These are phyloP conservation scores for Cercospora sp. DNA, from an alignment of 2,329 filamentous ascomycete species.

Conservation along the genomic window DNA sequence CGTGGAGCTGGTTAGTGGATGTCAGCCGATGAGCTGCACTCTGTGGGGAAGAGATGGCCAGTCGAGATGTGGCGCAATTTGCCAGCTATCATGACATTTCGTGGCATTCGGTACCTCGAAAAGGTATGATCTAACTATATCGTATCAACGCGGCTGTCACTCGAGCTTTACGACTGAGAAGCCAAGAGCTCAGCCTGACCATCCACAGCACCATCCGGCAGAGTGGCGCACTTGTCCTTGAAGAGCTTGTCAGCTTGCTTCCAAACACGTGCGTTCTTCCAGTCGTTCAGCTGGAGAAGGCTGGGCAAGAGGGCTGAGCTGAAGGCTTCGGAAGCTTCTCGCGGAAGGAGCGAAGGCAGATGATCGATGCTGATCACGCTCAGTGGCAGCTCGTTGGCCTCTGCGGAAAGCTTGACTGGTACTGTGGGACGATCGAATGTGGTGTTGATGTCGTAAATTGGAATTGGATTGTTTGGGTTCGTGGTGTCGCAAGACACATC, in stretches of 20 bases:
- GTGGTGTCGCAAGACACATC: slow-evolving; percentile 77
- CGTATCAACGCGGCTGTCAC: neutral
- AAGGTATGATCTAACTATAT: slow-evolving; percentile 15
- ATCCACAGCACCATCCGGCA: slow-evolving; percentile 52
- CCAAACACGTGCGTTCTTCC: slow-evolving; percentile 76
- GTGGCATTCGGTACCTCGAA: neutral
- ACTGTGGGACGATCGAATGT: slow-evolving; percentile 89
- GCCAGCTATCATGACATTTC: neutral
- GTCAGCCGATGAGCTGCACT: slow-evolving; percentile 11
- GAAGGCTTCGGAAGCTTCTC: slow-evolving; percentile 86
- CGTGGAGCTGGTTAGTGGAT: slow-evolving; percentile 13
- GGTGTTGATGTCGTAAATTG: slow-evolving; percentile 80
- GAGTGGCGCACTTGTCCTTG: slow-evolving; percentile 72
- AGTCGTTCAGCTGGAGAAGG: slow-evolving; percentile 74
- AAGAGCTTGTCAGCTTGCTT: slow-evolving; percentile 80
- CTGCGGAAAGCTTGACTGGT: slow-evolving; percentile 62
- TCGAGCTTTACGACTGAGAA: neutral
- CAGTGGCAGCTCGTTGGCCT: slow-evolving; percentile 56
- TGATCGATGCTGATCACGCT: slow-evolving; percentile 88
- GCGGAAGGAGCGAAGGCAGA: slow-evolving; percentile 76
- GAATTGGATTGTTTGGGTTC: slow-evolving; percentile 71
- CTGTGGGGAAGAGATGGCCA: slow-evolving; percentile 5
- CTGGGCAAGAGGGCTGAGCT: slow-evolving; percentile 75
- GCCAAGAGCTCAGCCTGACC: slow-evolving; percentile 8
- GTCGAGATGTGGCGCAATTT: neutral